Conservation (phyloP, 768 basidiomycete genomes). For the Lepiota subincarnata region DNA sequence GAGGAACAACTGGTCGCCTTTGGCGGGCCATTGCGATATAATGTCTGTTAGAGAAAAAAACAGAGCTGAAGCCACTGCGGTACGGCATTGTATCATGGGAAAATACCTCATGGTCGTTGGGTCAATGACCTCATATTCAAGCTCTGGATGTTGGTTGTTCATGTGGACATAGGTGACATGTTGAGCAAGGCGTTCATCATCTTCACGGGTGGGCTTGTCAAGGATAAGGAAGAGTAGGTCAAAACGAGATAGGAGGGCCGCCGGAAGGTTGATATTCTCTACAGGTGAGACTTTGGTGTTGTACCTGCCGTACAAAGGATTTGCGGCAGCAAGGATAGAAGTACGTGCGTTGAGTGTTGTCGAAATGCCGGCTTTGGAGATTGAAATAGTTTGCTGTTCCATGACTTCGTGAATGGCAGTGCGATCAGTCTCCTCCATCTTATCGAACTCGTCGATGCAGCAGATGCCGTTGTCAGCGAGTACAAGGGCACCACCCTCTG, state of each 20-base stretch:
- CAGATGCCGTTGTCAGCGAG: conserved; percentile 99
- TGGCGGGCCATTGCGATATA: conserved; percentile 92
- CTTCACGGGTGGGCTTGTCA: conserved; percentile 92
- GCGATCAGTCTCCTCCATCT: conserved; percentile 98
- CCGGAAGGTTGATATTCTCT: conserved; percentile 98
- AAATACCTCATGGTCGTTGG: conserved; percentile 84
- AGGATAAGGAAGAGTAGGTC: conserved; percentile 95
- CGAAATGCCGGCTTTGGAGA: conserved; percentile 98
- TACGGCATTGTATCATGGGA: background rate
- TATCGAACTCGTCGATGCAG: conserved; percentile 99
- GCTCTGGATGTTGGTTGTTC: conserved; percentile 84
- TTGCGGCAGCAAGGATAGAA: conserved; percentile 96
- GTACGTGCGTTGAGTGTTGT: conserved; percentile 97
- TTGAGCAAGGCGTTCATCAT: conserved; percentile 92
- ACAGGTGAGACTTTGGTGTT: conserved; percentile 97
- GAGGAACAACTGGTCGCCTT: conserved; percentile 86
- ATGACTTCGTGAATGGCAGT: conserved; percentile 99
- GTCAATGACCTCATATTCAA: conserved; percentile 81
- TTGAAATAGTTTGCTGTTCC: conserved; percentile 99
- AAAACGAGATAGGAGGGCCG: conserved; percentile 93
- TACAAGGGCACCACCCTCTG: conserved; percentile 99
- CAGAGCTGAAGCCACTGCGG: conserved; percentile 11
- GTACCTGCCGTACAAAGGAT: conserved; percentile 96
- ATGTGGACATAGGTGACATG: conserved; percentile 99
- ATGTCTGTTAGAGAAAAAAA: conserved; percentile 51